Conservation (phyloP, 805 yeast genomes). For the Schwanniomyces vanrijiae region DNA sequence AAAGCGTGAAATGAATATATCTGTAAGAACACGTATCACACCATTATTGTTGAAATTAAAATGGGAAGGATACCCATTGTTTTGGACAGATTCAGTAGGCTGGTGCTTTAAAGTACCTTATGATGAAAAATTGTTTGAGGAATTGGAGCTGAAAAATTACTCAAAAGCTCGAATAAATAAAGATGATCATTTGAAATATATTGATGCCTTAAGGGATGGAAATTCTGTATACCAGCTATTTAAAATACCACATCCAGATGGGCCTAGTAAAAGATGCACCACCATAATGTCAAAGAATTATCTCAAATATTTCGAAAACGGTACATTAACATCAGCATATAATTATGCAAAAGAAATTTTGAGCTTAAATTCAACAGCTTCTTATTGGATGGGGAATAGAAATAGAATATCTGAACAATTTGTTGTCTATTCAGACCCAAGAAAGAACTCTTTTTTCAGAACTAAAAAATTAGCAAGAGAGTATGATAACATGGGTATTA, state of each 20-base stretch:
- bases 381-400: constrained; percentile 93
- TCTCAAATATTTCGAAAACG: constrained; percentile 68
- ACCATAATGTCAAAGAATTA: constrained; percentile 77
- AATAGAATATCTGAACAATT: constrained; percentile 82
- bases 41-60: constrained; percentile 73
- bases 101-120: constrained; percentile 80
- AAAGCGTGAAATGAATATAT: constrained; percentile 50
- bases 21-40: constrained; percentile 71
- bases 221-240: constrained; percentile 43
- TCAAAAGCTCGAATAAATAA: constrained; percentile 25
- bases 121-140: constrained; percentile 25
- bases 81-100: constrained; percentile 78
- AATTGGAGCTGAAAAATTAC: constrained; percentile 41
- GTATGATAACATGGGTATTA: constrained; percentile 56
- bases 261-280: constrained; percentile 71
- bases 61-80: constrained; percentile 83
- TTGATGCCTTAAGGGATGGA: constrained; percentile 22
- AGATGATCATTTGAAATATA: constrained; percentile 24
- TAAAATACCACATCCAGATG: constrained; percentile 87
- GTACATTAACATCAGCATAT: constrained; percentile 67
- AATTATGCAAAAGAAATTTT: constrained; percentile 76
- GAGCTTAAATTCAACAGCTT: constrained; percentile 71
- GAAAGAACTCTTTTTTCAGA: constrained; percentile 23
- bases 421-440: constrained; percentile 56
- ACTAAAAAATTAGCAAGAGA: constrained; percentile 20